Percentiles rank a stretch among this genome's conserved stretches.
Evolutionary conservation across 805 yeast species (phyloP).

Genomic region (Cyberlindnera amylophila): DNA sequence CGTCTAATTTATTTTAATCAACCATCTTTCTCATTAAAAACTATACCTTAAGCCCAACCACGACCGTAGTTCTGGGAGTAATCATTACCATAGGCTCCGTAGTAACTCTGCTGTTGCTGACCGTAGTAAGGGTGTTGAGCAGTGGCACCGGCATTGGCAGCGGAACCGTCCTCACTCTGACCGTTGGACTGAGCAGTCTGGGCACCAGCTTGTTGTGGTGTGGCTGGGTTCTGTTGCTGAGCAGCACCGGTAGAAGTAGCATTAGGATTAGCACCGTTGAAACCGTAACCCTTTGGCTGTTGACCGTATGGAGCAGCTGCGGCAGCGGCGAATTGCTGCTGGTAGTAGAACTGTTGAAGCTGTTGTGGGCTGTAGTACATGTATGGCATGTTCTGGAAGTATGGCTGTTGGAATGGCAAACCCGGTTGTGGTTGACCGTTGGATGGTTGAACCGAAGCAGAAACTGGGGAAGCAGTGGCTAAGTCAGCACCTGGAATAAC

Average conservation of each 20-base stretch:
- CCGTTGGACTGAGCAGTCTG: constrained; percentile 14
- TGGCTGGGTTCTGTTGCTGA: constrained; percentile 4
- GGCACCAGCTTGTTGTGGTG: constrained; percentile 11
- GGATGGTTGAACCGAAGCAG: constrained; percentile 27
- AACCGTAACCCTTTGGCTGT: constrained; percentile 22
- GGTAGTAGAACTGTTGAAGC: constrained; percentile 17
- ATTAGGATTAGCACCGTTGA: not conserved
- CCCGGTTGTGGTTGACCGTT: constrained; percentile 24
- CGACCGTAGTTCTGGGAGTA: constrained; percentile 13
- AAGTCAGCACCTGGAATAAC: constrained; percentile 20
- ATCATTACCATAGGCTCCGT: constrained; percentile 18
- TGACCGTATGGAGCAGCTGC: constrained; percentile 3
- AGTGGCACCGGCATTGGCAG: constrained; percentile 6
- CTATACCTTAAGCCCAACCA: no score
- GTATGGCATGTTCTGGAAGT: constrained; percentile 11
- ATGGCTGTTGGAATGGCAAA: constrained; percentile 23
- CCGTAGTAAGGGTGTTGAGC: constrained; percentile 27
- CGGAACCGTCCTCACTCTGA: constrained; percentile 18
- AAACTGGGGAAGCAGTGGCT: constrained; percentile 27
- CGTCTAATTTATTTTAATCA: no score
- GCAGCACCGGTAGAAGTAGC: no score
- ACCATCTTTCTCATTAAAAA: no score
- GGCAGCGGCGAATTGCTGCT: constrained; percentile 9
- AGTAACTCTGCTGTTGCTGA: constrained; percentile 23
- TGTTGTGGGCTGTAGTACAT: constrained; percentile 25